These are phyloP conservation scores for Xylaria sp. DNA, from an alignment of 2,329 filamentous ascomycete species.

Conservation along the genomic window DNA sequence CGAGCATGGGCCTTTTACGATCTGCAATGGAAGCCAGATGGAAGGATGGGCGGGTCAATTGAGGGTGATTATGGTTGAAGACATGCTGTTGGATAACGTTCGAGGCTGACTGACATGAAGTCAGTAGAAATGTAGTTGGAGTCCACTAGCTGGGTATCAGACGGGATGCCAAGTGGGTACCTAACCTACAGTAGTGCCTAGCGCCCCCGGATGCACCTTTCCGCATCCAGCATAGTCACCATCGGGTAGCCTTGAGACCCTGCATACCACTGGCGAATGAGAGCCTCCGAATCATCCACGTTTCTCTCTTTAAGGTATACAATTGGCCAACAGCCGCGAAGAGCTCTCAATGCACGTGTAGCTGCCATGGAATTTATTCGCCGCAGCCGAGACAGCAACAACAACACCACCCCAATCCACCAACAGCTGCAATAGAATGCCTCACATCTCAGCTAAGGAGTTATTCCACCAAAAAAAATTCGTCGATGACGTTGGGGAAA, in stretches of 20 bases:
- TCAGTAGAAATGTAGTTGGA: not conserved
- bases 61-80: not conserved
- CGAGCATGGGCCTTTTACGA: slow-evolving; percentile 10
- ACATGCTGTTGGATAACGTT: slow-evolving; percentile 25
- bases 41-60: slow-evolving; percentile 24
- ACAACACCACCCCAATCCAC: slow-evolving; percentile 7
- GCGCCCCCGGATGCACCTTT: slow-evolving; percentile 17
- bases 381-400: slow-evolving; percentile 7
- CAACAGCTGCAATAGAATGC: not conserved
- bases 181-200: not conserved
- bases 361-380: not conserved
- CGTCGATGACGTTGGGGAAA: not conserved
- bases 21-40: slow-evolving; percentile 36
- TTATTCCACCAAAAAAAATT: not conserved
- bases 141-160: too few relatives aligned
- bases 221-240: slow-evolving; percentile 3
- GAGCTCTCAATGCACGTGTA: not conserved
- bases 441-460: not conserved
- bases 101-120: slow-evolving; percentile 37
- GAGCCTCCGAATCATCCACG: slow-evolving; percentile 41
- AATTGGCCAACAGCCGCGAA: slow-evolving; percentile 25
- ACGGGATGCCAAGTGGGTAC: not conserved
- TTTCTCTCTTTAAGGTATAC: slow-evolving; percentile 33
- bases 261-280: slow-evolving; percentile 42
- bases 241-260: slow-evolving; percentile 23